Percentiles rank a stretch among this genome's conserved stretches.
Conservation (phyloP, 805 yeast genomes). For the Zygoascus biomembranicola region DNA sequence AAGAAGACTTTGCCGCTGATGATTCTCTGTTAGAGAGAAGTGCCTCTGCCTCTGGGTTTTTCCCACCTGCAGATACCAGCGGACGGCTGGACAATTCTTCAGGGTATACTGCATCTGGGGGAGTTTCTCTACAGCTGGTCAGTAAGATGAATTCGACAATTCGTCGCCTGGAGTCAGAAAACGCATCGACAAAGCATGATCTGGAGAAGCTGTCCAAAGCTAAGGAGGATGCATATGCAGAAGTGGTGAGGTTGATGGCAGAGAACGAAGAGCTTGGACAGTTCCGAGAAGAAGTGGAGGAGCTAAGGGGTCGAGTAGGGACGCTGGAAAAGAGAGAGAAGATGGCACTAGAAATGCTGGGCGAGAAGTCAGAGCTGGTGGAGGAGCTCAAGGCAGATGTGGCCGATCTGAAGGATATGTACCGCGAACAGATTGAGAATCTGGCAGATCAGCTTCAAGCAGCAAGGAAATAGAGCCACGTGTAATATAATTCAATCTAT, state of each 20-base stretch:
- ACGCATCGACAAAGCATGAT: slow-evolving; percentile 57
- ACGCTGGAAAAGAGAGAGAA: slow-evolving; percentile 39
- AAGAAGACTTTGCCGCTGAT: not conserved
- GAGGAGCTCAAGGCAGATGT: slow-evolving; percentile 86
- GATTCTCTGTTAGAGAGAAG: not conserved
- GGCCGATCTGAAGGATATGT: slow-evolving; percentile 75
- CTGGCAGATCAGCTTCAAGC: slow-evolving; percentile 47
- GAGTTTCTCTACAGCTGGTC: slow-evolving; percentile 50
- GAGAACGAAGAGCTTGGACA: slow-evolving; percentile 40
- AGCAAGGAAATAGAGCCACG: slow-evolving; percentile 29
- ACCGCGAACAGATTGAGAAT: slow-evolving; percentile 78
- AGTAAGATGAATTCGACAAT: slow-evolving; percentile 70
- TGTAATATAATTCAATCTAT: not conserved
- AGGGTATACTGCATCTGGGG: slow-evolving; percentile 16
- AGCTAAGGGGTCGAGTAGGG: slow-evolving; percentile 27
- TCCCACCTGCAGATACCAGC: not conserved
- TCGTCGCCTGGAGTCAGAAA: slow-evolving; percentile 72
- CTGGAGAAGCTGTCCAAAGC: slow-evolving; percentile 44
- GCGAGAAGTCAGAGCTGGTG: slow-evolving; percentile 80
- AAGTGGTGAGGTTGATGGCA: slow-evolving; percentile 51
- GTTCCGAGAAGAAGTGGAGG: slow-evolving; percentile 29
- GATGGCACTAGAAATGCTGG: slow-evolving; percentile 61
- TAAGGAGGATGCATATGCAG: slow-evolving; percentile 60
- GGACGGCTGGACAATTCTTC: slow-evolving; percentile 9
- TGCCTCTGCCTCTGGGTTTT: slow-evolving; percentile 4